Evolutionary conservation across 192 early-diverging fungal genomes (phyloP), one percentile per base, ranked within the genome.

Genomic region (Dispira parvispora): DNA sequence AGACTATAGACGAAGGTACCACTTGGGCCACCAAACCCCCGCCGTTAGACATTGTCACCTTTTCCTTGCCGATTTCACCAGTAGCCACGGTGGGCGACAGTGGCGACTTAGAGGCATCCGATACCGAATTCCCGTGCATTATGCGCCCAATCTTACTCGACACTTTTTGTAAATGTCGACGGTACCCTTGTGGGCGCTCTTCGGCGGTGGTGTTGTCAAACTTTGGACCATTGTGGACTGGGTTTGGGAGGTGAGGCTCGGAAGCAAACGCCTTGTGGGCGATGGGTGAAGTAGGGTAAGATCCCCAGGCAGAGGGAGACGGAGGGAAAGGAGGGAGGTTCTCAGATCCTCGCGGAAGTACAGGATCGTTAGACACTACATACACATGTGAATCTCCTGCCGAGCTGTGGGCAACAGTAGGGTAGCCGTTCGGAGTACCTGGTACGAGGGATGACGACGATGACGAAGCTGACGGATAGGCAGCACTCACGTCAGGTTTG

Each of bases 121-220:
- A 57, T 21, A 61, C 26, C 38, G 26, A 38, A 38, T 61, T 61
- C 11, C 58, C 58, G 26, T 61, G 58, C 6, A 61, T 44, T 20
- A 61, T 61, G n/a, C 58, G 58, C 20, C 58, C 58, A 44, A 61
- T 61, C 18, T 20, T 14, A 44, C 42, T 43, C n/a, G 58, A 43
- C 42, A 61, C 43, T 38, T 43, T 38, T 44, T 61, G 28, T 21
- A 44, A 18, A 44, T 20, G 23, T 0, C 58, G 58, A 13, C 43
- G 58, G 58, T 44, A 44, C 11, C 43, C 28, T 21, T 14, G 18
- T 20, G 58, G 43, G 4, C 58, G 58, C 10, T 61, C 58, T n/a
- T 61, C 58, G n/a, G 42, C 13, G 18, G 28, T 32, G 26, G 53
- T 55, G 53, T 9, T 25, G 16, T 12, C 21, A 1, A 21, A 13